Base-by-base conservation (phyloP, 2,329 filamentous ascomycete species). In the Claviceps quebecensis region DNA sequence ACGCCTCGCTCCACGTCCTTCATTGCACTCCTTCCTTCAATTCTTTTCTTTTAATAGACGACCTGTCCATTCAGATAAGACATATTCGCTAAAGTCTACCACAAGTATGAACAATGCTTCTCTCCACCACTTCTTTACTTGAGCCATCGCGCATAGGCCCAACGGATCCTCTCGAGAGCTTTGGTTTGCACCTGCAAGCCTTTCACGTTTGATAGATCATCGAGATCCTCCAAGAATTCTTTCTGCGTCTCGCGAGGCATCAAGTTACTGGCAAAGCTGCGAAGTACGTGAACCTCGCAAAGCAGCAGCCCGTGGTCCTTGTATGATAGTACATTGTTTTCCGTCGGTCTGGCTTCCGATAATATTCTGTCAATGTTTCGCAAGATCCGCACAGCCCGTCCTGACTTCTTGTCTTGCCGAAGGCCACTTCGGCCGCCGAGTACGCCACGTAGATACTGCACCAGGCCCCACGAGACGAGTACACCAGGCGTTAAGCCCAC, bases 401-500 rank as follows among this genome's bases (percentile, higher is more conserved):
- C 80, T 40, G 85, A 80, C 59, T 78, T 80, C 56, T 78, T 77
- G 53, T 78, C 80, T 51, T 78, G 76, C 49, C 76, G 78, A 47
- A 83, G 69, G 14, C 89, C 86, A 59, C 74, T 81, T 47, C 87
- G 80, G 55, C 77, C 84, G 44, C 84, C 85, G 53, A 95, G 78
- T 1, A 82, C 64, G 17, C 79, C 75, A 39, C 77, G 74, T 1
- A 95, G 63, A 72, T 91, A 97, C 56, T 81, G 80, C 46, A 84
- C 69, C 11, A 81, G 69, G n/a, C 81, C 83, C 55, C 91, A 80
- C 2, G 84, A 86, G 39, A 97, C 87, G 34, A 98, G 72, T n/a
- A 97, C 77, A 13, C 93, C 91, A 0, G 93, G 93, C 0, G 93
- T 97, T 26, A 98, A 73, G 5, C 90, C 90, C 39, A 98, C 84